Evolutionary conservation across 2,329 filamentous ascomycete species (phyloP), one percentile per base, ranked within the genome.

Genomic region (Chaetomium olivaceum): DNA sequence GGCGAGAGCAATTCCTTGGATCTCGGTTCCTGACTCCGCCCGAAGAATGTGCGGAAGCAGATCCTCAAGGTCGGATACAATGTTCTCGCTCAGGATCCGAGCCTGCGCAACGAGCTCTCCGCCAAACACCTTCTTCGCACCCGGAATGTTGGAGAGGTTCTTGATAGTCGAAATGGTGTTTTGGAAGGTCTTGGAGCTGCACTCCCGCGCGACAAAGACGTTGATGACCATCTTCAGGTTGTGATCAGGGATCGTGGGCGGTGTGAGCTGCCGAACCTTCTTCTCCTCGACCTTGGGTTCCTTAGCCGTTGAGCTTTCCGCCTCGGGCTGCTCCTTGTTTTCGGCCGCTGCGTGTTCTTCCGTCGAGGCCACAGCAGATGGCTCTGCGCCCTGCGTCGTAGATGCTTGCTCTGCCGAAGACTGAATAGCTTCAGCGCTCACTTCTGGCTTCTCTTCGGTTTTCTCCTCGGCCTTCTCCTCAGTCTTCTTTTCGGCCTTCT

Each of bases 111-210:
- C 91, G 59, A 99, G 85, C 78, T 99, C 94, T 71, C 91, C 89
- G n/a, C 95, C 95, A 76, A 99, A 98, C 12, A 92, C 85, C 61
- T 91, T 87, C 78, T 96, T 95, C 21, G 94, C 93, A 14, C 91
- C 92, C 19, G 94, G 93, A 67, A 99, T 95, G 48, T 91, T 89
- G 5, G 93, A 98, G 52, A 99, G 85, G 74, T 98, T 97, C 80
- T 97, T 98, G 82, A 99, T 97, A n/a, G 96, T 96, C 19, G 94
- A 95, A 62, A 99, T 86, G 0, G 95, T 98, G 77, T 98, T 96
- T 75, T 95, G 91, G 84, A 99, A 99, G 0, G 95, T 98, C 82
- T 97, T 97, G 69, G 92, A 93, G 74, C 92, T 97, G 79, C 95
- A 99, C 77, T 99, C 95, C 58, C 93, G 90, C 68, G 94, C 94